Evolutionary conservation across 495 filamentous ascomycete species (phyloP).

Genomic region (Aspergillus egyptiacus): DNA sequence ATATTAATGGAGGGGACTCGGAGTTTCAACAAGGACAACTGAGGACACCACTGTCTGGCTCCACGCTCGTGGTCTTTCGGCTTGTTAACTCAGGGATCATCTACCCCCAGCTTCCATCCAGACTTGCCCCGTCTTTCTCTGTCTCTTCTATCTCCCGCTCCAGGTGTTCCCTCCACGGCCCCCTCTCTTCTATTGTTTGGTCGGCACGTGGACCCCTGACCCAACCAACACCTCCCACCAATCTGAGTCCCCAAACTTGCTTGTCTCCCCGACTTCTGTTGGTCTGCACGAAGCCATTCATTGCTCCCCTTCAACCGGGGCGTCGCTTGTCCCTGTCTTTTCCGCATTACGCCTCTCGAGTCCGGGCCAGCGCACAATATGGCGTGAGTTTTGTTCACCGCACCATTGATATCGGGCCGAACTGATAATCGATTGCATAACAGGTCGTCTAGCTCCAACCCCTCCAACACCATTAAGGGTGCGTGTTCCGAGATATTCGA

Average conservation of each 20-base stretch:
- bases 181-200: slow-evolving; percentile 11
- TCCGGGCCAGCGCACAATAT: slow-evolving; percentile 29
- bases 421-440: slow-evolving; percentile 22
- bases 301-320: slow-evolving; percentile 30
- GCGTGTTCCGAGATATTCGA: slow-evolving; percentile 25
- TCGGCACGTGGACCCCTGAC: slow-evolving; percentile 30
- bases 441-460: slow-evolving; percentile 40
- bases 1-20: not conserved
- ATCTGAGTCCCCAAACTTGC: slow-evolving; percentile 8
- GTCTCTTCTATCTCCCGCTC: not conserved
- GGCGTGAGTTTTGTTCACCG: slow-evolving; percentile 39
- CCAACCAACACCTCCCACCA: slow-evolving; percentile 23
- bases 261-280: slow-evolving; percentile 9
- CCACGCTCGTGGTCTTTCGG: slow-evolving; percentile 9
- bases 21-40: slow-evolving; percentile 1
- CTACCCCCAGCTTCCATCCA: not conserved
- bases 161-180: slow-evolving; percentile 2
- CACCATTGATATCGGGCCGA: slow-evolving; percentile 1
- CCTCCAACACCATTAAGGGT: slow-evolving; percentile 71
- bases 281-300: slow-evolving; percentile 12
- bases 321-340: slow-evolving; percentile 8
- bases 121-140: not conserved
- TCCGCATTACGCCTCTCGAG: not conserved
- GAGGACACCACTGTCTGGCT: slow-evolving; percentile 2
- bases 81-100: not conserved